These are phyloP conservation scores for Fusarium phyllophilum DNA, from an alignment of 2,329 filamentous ascomycete genomes.

Conservation along the genomic window DNA sequence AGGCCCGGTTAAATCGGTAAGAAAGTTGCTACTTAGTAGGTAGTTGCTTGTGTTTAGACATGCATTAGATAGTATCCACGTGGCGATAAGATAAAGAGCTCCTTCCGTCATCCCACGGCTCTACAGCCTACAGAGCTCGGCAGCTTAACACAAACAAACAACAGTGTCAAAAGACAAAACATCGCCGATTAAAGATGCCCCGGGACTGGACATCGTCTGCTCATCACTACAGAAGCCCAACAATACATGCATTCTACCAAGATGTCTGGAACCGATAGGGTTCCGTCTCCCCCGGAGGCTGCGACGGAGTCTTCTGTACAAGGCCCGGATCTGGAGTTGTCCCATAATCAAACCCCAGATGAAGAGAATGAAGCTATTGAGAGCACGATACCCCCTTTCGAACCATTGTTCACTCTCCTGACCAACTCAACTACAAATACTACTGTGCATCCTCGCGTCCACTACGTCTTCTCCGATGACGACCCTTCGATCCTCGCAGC, in stretches of 20 bases:
- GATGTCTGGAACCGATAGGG: constrained; percentile 42
- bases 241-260: constrained; percentile 3
- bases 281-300: constrained; percentile 35
- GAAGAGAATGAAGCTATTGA: constrained; percentile 24
- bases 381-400: constrained; percentile 61
- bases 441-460: constrained; percentile 84
- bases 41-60: not conserved
- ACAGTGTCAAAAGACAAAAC: constrained; percentile 5
- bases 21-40: not conserved
- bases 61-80: constrained; percentile 32
- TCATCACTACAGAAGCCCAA: constrained; percentile 12
- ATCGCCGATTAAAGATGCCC: constrained; percentile 35
- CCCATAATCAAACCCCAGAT: constrained; percentile 19
- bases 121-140: constrained; percentile 8
- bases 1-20: not conserved
- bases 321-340: constrained; percentile 24
- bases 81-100: constrained; percentile 48
- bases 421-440: constrained; percentile 78
- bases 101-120: constrained; percentile 38
- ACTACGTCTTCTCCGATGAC: constrained; percentile 95
- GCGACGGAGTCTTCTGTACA: constrained; percentile 19
- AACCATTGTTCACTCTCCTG: constrained; percentile 87
- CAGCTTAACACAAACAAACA: constrained; percentile 6
- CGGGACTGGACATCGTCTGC: constrained; percentile 26
- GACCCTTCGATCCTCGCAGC: constrained; percentile 81